Percentiles rank a stretch among this genome's conserved stretches.
Conservation (phyloP, 2,329 filamentous ascomycete species). For the Calonectria pteridis region DNA sequence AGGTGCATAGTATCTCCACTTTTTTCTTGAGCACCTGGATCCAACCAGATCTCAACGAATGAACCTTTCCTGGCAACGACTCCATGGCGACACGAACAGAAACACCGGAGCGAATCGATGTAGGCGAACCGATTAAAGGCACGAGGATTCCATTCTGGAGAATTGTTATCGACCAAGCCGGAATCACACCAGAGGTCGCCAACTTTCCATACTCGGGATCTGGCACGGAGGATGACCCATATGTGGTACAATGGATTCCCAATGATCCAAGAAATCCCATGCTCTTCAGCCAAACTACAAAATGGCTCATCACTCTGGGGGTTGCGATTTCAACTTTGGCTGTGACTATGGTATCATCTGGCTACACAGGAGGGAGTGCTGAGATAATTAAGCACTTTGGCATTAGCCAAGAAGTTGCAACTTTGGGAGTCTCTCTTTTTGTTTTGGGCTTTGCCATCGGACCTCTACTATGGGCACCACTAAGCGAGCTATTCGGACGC, state of each 20-base stretch:
- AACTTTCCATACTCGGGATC: not conserved
- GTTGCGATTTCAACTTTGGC: not conserved
- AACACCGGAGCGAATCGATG: not conserved
- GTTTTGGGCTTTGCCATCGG: not conserved
- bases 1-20: not conserved
- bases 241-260: not conserved
- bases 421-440: not conserved
- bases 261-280: not conserved
- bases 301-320: not conserved
- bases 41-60: not conserved
- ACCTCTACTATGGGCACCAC: not conserved
- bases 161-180: not conserved
- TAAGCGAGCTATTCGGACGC: not conserved
- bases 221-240: not conserved
- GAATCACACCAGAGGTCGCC: conserved; percentile 2
- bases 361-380: not conserved
- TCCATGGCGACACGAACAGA: not conserved
- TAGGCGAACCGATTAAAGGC: not conserved
- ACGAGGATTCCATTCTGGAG: not conserved
- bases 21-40: not conserved
- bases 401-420: not conserved
- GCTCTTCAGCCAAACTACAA: not conserved
- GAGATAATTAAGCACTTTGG: not conserved
- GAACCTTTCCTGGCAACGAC: not conserved
- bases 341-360: not conserved